phyloP scores from a whole-genome alignment of 345 rosid genomes.

The Kernera saxatilis region DNA sequence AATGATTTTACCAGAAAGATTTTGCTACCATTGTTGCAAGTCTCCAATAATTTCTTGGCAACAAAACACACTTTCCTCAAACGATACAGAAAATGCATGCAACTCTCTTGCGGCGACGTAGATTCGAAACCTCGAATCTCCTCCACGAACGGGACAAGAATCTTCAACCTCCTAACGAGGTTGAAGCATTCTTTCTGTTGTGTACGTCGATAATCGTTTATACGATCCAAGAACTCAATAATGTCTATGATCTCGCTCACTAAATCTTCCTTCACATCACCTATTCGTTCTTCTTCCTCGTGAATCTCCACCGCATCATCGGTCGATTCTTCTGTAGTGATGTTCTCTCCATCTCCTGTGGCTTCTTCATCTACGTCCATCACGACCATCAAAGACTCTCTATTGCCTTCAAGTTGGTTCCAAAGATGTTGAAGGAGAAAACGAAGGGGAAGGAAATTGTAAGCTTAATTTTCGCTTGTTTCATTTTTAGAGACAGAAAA shows the following conservation, averaged over 20 bases:
- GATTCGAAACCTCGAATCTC: slow-evolving; percentile 41
- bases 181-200: slow-evolving; percentile 55
- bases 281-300: slow-evolving; percentile 17
- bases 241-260: slow-evolving; percentile 32
- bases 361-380: slow-evolving; percentile 18
- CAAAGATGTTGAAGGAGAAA: slow-evolving; percentile 16
- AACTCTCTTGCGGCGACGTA: slow-evolving; percentile 23
- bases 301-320: slow-evolving; percentile 19
- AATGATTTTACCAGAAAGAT: slow-evolving; percentile 65
- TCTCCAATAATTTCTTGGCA: slow-evolving; percentile 44
- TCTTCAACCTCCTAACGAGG: slow-evolving; percentile 63
- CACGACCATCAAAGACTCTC: slow-evolving; percentile 19
- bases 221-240: slow-evolving; percentile 43
- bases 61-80: slow-evolving; percentile 43
- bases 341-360: neutral
- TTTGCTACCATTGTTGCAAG: slow-evolving; percentile 79
- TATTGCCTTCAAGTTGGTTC: slow-evolving; percentile 16
- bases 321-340: neutral
- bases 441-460: neutral
- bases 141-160: slow-evolving; percentile 55
- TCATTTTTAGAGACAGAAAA: slow-evolving; percentile 6
- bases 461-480: slow-evolving; percentile 21
- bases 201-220: slow-evolving; percentile 47
- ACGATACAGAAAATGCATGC: slow-evolving; percentile 20
- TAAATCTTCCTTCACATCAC: slow-evolving; percentile 8